phyloP scores from a whole-genome alignment of 345 rosid species.

The Syzygium aqueum region DNA sequence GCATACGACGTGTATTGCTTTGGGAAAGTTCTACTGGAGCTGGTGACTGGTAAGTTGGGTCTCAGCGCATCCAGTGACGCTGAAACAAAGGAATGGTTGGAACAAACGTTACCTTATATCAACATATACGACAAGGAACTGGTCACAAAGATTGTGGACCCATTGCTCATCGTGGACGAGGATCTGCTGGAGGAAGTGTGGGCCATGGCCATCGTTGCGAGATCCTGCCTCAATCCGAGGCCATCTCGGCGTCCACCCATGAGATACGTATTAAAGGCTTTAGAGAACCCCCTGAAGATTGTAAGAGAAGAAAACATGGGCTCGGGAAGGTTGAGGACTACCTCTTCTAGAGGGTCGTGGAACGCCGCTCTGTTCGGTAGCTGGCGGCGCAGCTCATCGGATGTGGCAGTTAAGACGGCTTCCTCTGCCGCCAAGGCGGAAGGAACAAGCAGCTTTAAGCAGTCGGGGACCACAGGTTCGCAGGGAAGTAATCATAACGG shows the following conservation, averaged over 20 bases:
- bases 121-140: constrained; percentile 89
- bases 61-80: constrained; percentile 55
- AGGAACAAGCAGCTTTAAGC: constrained; percentile 53
- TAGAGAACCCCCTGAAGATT: constrained; percentile 86
- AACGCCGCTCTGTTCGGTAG: constrained; percentile 88
- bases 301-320: constrained; percentile 71
- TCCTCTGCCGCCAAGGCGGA: constrained; percentile 23
- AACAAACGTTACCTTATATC: constrained; percentile 65
- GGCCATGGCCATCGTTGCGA: constrained; percentile 97
- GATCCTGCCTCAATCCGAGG: constrained; percentile 92
- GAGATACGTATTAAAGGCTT: constrained; percentile 88
- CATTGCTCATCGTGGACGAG: constrained; percentile 79
- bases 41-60: constrained; percentile 94
- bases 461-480: constrained; percentile 65
- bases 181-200: constrained; percentile 96
- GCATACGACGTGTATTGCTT: constrained; percentile 88
- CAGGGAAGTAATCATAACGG: constrained; percentile 66
- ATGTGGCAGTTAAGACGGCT: constrained; percentile 41
- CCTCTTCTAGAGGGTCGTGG: constrained; percentile 93
- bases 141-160: constrained; percentile 82
- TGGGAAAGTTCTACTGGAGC: constrained; percentile 90
- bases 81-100: constrained; percentile 56
- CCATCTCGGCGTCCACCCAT: constrained; percentile 85
- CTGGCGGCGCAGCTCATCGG: constrained; percentile 91
- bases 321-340: constrained; percentile 75